These are phyloP conservation scores for Leccinum rimulosum DNA, from an alignment of 768 basidiomycete species.

Conservation along the genomic window DNA sequence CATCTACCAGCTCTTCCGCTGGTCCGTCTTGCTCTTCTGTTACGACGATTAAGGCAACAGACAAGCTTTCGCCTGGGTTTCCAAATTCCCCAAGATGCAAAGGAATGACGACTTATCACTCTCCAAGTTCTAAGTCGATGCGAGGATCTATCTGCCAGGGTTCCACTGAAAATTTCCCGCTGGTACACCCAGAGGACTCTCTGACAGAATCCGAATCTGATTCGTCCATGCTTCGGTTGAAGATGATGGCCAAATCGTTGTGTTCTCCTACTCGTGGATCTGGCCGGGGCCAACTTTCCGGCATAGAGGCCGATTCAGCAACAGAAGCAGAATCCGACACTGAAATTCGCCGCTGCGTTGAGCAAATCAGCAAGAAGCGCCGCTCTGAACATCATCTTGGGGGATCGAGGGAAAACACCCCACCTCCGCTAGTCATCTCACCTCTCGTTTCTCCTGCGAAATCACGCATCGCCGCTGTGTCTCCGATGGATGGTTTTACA, in stretches of 20 bases:
- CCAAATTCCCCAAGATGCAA: background rate
- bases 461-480: conserved; percentile 5
- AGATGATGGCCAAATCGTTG: background rate
- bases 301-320: conserved; percentile 25
- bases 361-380: conserved; percentile 16
- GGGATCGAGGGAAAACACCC: conserved; percentile 2
- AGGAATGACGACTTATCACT: background rate
- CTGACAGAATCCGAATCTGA: conserved; percentile 33
- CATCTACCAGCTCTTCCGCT: background rate
- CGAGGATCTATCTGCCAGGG: background rate
- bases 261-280: background rate
- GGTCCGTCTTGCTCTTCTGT: background rate
- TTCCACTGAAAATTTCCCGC: conserved; percentile 7
- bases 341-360: conserved; percentile 21
- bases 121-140: conserved; percentile 4
- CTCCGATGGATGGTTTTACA: background rate
- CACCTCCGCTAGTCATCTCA: conserved; percentile 19
- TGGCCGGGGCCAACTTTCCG: background rate
- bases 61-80: background rate
- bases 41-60: conserved; percentile 1
- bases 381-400: background rate
- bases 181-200: conserved; percentile 23
- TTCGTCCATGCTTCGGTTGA: conserved; percentile 11
- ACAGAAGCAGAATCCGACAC: conserved; percentile 35
- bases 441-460: conserved; percentile 30